These are phyloP conservation scores for Chlamydomonas asymmetrica DNA, from an alignment of 139 green algal genomes.

Conservation along the genomic window DNA sequence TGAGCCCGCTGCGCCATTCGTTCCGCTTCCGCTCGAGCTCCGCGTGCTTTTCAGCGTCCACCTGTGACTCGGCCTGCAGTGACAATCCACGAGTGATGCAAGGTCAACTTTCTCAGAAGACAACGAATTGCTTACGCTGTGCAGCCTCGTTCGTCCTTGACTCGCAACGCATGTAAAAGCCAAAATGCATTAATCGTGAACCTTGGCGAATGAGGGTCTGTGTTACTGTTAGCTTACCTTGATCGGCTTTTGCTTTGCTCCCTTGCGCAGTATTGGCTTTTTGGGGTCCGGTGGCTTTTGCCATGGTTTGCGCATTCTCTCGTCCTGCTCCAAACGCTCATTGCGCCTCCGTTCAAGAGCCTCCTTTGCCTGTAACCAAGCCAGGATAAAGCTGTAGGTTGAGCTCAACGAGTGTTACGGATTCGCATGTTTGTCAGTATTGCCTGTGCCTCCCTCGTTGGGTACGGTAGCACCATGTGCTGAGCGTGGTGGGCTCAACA, in stretches of 20 bases:
- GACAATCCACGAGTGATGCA: too few relatives aligned
- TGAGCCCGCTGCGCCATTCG: constrained; percentile 50
- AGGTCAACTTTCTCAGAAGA: too few relatives aligned
- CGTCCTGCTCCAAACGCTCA: constrained; percentile 45
- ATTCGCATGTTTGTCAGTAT: not conserved
- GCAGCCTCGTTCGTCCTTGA: too few relatives aligned
- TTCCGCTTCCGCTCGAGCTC: constrained; percentile 34
- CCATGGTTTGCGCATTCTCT: constrained; percentile 60
- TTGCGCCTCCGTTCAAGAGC: constrained; percentile 39
- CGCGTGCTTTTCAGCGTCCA: too few relatives aligned
- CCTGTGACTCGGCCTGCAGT: too few relatives aligned
- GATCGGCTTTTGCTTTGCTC: constrained; percentile 27
- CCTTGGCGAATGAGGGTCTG: too few relatives aligned
- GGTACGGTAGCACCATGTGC: not conserved
- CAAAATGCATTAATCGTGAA: too few relatives aligned
- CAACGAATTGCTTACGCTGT: too few relatives aligned
- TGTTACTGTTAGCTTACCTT: too few relatives aligned
- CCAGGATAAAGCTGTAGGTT: not conserved
- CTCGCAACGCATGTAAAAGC: too few relatives aligned
- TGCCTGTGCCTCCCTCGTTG: not conserved
- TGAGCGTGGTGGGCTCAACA: not conserved
- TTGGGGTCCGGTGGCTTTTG: constrained; percentile 48
- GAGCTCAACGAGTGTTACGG: not conserved
- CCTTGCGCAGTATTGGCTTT: constrained; percentile 52
- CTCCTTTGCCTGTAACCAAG: constrained; percentile 37